Evolutionary conservation across 306 rosid genomes (phyloP).

Genomic region (Hippophae tibetana): DNA sequence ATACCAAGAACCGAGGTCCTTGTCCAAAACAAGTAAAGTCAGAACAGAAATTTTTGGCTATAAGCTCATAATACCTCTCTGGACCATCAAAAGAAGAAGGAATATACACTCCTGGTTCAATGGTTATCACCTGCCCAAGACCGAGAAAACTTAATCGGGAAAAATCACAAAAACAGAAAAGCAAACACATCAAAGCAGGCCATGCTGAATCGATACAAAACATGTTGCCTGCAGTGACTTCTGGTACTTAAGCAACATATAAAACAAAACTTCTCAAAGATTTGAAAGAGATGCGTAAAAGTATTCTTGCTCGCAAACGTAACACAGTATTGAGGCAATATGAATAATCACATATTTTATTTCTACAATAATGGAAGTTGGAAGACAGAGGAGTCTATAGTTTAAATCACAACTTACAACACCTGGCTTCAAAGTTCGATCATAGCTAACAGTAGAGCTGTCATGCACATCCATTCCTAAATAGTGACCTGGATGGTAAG

Average conservation of each 20-base stretch:
- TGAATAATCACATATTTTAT: neutral
- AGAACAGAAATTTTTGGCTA: slow-evolving; percentile 6
- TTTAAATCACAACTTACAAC: slow-evolving; percentile 52
- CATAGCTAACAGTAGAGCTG: slow-evolving; percentile 55
- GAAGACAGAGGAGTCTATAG: too few relatives aligned
- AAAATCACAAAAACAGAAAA: too few relatives aligned
- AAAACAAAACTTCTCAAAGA: too few relatives aligned
- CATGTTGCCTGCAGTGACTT: neutral
- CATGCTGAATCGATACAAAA: neutral
- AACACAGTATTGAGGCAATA: neutral
- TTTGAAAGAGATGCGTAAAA: too few relatives aligned
- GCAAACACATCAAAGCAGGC: neutral
- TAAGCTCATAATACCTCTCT: slow-evolving; percentile 43
- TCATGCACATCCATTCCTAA: slow-evolving; percentile 96
- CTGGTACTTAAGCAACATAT: too few relatives aligned
- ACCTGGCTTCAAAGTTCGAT: slow-evolving; percentile 73
- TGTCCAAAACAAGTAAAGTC: slow-evolving; percentile 12
- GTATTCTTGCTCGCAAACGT: neutral
- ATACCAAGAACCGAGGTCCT: slow-evolving; percentile 11
- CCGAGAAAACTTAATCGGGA: slow-evolving; percentile 5
- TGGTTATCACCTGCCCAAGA: slow-evolving; percentile 67
- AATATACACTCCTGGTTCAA: slow-evolving; percentile 87
- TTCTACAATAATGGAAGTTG: too few relatives aligned
- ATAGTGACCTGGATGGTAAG: slow-evolving; percentile 61
- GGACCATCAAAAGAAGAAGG: slow-evolving; percentile 57